Evolutionary conservation across 129 eudicot genomes (phyloP), one percentile per base, ranked within the genome.

Genomic region (Chrysanthemum makinoi): DNA sequence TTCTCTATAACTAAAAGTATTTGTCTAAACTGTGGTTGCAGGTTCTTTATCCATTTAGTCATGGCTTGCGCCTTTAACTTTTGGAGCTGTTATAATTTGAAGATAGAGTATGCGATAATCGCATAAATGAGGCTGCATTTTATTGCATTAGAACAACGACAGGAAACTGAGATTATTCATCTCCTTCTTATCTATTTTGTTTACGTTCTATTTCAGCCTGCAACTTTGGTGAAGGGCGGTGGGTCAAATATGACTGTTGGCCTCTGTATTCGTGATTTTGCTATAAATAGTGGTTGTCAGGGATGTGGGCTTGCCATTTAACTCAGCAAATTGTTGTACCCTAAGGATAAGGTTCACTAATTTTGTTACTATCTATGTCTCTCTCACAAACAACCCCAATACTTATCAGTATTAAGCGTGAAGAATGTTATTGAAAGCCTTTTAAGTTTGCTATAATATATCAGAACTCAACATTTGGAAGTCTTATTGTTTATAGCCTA

Each of bases 301-400:
- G 81, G 44, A 94, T 89, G 98, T 94, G 98, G 98, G 92, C 96
- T 56, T 94, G 98, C 57, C 95, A 93, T 72, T 62, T 89, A 73
- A 89, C 90, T 0, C 95, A 89, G 59, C 90, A 95, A 6, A 83
- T 80, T 95, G 99, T 72, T 88, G 88, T 67, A 80, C 66, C 55
- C 99, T 39, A 88, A 79, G 75, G 88, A 90, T 71, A 86, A 95
- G 97, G 99, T 94, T 30, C 76, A 24, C 18, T 52, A 60, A 46
- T 65, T 54, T 65, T 76, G 14, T 70, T 50, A 43, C 9, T 62
- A 15, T 17, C 26, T 16, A 28, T 12, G 43, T 30, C 48, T 30
- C 54, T 30, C 47, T 5, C 65, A 22, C 44, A 33, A 75, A 19
- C 55, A 8, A 50, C 39, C 61, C 56, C 18, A 24, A 35, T 63